phyloP scores from a whole-genome alignment of 805 yeast species.

The Suhomyces sp. region DNA sequence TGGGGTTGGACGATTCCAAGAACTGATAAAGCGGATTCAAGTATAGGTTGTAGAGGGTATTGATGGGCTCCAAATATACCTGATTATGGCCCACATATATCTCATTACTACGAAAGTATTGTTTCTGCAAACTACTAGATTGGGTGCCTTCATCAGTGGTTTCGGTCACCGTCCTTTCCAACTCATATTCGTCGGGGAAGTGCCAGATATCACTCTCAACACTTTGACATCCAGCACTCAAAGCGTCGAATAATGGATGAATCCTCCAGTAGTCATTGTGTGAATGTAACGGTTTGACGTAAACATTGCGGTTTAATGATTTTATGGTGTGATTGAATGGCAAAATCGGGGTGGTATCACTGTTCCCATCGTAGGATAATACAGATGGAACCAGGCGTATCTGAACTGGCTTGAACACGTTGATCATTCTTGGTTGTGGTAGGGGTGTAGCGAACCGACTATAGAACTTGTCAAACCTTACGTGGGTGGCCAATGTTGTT shows the following conservation, averaged over 20 bases:
- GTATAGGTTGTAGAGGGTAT: constrained; percentile 50
- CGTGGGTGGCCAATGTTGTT: background rate
- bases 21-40: constrained; percentile 50
- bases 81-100: constrained; percentile 65
- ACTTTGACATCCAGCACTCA: constrained; percentile 51
- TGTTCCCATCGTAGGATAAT: constrained; percentile 7
- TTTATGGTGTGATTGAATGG: constrained; percentile 24
- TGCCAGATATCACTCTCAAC: constrained; percentile 70
- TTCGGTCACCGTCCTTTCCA: constrained; percentile 24
- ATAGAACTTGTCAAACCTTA: background rate
- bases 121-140: constrained; percentile 1
- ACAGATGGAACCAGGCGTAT: background rate
- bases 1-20: constrained; percentile 48
- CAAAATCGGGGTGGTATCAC: constrained; percentile 15
- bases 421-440: background rate
- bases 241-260: constrained; percentile 57
- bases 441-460: background rate
- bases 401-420: background rate
- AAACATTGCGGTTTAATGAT: constrained; percentile 33
- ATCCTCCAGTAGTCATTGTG: constrained; percentile 70
- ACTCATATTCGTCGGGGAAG: constrained; percentile 32
- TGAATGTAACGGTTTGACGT: constrained; percentile 52
- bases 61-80: constrained; percentile 41
- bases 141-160: constrained; percentile 15
- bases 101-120: constrained; percentile 31